phyloP scores from a whole-genome alignment of 352 stramenopile genomes.

The Phytophthora pistaciae region DNA sequence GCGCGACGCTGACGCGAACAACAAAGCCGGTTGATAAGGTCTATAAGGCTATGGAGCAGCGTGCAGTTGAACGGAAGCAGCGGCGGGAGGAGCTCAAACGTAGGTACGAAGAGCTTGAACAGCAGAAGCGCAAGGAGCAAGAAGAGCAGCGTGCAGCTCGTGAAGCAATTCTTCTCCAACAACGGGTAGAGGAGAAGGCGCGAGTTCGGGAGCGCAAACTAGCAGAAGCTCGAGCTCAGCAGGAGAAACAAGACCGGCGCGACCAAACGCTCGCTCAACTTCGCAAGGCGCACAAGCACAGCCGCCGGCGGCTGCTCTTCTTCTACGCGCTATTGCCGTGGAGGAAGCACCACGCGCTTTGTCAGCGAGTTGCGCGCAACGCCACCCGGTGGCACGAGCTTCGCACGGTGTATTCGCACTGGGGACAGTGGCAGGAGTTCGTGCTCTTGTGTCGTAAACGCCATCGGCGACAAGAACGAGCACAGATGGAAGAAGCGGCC shows the following conservation, averaged over 20 bases:
- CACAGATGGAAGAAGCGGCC: slow-evolving; percentile 30
- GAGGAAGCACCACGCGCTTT: slow-evolving; percentile 35
- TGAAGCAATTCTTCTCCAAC: slow-evolving; percentile 45
- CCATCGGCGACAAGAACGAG: slow-evolving; percentile 33
- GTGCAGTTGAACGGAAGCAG: slow-evolving; percentile 60
- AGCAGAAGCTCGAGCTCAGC: slow-evolving; percentile 34
- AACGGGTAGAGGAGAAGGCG: slow-evolving; percentile 50
- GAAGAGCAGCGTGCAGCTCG: slow-evolving; percentile 51
- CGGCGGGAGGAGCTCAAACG: slow-evolving; percentile 59
- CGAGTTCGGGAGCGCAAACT: slow-evolving; percentile 51
- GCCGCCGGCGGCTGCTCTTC: slow-evolving; percentile 50
- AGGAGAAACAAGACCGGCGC: slow-evolving; percentile 44
- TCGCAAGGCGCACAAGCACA: slow-evolving; percentile 38
- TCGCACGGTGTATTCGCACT: slow-evolving; percentile 47
- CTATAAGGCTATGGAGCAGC: slow-evolving; percentile 65
- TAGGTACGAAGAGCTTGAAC: slow-evolving; percentile 62
- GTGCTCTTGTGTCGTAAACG: slow-evolving; percentile 28
- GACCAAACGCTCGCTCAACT: slow-evolving; percentile 41
- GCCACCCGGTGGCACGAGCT: slow-evolving; percentile 55
- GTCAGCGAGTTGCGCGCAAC: slow-evolving; percentile 42
- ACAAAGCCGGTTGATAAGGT: slow-evolving; percentile 40
- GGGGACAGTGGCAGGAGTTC: slow-evolving; percentile 52
- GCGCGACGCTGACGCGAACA: slow-evolving; percentile 1
- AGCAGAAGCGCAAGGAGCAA: slow-evolving; percentile 52
- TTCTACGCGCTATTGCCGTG: slow-evolving; percentile 64